A percentile compares a stretch with the other conserved stretches of the same genome.
Conservation (phyloP, 2,329 filamentous ascomycete genomes). For the Nemania abortiva region DNA sequence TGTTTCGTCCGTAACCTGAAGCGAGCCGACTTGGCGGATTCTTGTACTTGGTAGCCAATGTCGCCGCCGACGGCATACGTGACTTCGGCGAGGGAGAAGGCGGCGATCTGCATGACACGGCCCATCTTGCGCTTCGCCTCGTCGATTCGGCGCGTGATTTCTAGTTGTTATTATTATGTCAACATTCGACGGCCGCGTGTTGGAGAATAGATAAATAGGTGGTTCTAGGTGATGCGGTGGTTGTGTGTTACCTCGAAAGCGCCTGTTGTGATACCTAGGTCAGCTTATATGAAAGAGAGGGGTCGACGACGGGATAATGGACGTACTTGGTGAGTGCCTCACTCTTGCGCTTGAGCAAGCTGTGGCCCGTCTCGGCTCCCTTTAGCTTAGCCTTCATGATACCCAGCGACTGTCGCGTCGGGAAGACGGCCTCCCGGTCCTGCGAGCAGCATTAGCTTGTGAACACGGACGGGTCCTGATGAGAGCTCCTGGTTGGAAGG, state of each 20-base stretch:
- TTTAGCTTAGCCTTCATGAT: conserved; percentile 99
- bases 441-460: conserved; percentile 54
- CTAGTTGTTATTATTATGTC: conserved; percentile 61
- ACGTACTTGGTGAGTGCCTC: conserved; percentile 95
- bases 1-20: conserved; percentile 96
- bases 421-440: conserved; percentile 97
- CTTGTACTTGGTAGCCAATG: conserved; percentile 96
- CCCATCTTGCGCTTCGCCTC: conserved; percentile 99
- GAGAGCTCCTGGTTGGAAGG: conserved; percentile 4
- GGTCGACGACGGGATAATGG: not conserved
- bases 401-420: conserved; percentile 95
- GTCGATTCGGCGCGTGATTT: conserved; percentile 96
- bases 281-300: conserved; percentile 31
- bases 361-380: conserved; percentile 91
- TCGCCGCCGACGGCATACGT: conserved; percentile 96
- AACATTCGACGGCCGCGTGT: conserved; percentile 19
- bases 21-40: conserved; percentile 91
- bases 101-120: conserved; percentile 98
- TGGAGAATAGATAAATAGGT: not conserved
- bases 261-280: conserved; percentile 62
- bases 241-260: conserved; percentile 81
- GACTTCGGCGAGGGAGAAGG: conserved; percentile 96
- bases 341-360: conserved; percentile 95
- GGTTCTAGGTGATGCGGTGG: too few species aligned
- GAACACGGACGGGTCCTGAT: conserved; percentile 5